phyloP scores from a whole-genome alignment of 2,329 filamentous ascomycete genomes.

The Phaeosphaeriaceae sp. region DNA sequence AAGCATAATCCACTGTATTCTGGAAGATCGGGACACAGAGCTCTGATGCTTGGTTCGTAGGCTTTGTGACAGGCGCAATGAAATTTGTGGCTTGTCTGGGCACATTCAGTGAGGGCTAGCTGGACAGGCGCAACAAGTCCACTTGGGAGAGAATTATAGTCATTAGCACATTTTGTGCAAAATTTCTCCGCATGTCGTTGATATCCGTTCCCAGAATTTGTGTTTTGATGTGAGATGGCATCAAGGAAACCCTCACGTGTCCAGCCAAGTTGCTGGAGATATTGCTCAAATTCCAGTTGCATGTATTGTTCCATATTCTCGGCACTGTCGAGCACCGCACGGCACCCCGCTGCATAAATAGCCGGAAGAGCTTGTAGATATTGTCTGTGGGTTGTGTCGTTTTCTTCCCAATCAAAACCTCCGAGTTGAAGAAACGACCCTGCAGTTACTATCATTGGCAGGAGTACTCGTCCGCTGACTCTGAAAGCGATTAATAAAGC shows the following conservation, averaged over 20 bases:
- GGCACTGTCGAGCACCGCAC: slow-evolving; percentile 9
- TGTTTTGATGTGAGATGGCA: neutral
- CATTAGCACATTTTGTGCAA: slow-evolving; percentile 8
- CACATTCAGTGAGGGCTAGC: slow-evolving; percentile 16
- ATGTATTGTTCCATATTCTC: slow-evolving; percentile 11
- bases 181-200: neutral
- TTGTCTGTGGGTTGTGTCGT: slow-evolving; percentile 12
- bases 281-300: slow-evolving; percentile 4
- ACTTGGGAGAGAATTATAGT: slow-evolving; percentile 3
- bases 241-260: slow-evolving; percentile 4
- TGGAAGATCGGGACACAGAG: neutral
- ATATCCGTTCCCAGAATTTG: neutral
- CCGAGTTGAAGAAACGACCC: slow-evolving; percentile 20
- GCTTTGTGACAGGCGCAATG: slow-evolving; percentile 7
- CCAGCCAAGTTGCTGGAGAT: slow-evolving; percentile 1
- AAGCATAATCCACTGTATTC: neutral
- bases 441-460: slow-evolving; percentile 16
- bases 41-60: neutral
- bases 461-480: slow-evolving; percentile 8
- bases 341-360: slow-evolving; percentile 19
- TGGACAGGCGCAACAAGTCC: slow-evolving; percentile 14
- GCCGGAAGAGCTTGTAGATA: slow-evolving; percentile 13
- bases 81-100: slow-evolving; percentile 5
- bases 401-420: slow-evolving; percentile 21
- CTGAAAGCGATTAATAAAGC: slow-evolving; percentile 14